Evolutionary conservation across 306 rosid species (phyloP), one percentile per base, ranked within the genome.

Genomic region (Rubus idaeus): DNA sequence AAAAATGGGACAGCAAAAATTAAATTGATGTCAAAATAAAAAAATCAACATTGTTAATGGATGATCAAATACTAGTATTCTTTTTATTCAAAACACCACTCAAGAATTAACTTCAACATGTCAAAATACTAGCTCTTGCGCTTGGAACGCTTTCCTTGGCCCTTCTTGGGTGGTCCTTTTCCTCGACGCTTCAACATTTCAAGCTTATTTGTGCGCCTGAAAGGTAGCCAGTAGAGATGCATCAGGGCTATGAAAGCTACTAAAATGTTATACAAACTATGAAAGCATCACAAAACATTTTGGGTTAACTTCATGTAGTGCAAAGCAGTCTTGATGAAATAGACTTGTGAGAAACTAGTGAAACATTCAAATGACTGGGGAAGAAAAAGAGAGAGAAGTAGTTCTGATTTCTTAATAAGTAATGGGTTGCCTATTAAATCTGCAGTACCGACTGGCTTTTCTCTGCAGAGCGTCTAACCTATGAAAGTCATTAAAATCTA

Each of bases 141-240:
- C 69, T 93, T 93, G 70, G 90, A 96, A 75, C 96, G 96, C 88
- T 73, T 88, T 76, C 98, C 98, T 44, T 91, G 90, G 69, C 97
- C 97, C 86, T 93, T 93, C 92, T 91, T 89, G n/a, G 96, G 97
- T 45, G 97, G 88, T 75, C 97, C 97, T 79, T 93, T 93, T 46
- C 98, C 96, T 26, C 98, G 92, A 49, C 97, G 97, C 89, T 88
- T 93, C 91, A 93, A 83, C 96, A 93, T 93, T 87, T 91, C 93
- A 68, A 93, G 97, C 83, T 86, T 93, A 21, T 92, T 84, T 80
- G 88, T 80, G 44, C 97, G 97, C 85, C 98, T 93, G 68, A 44
- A 75, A 49, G 76, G 78, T 63, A 72, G 66, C 78, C 75, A 65
- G 46, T 4, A 60, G 44, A 66, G 20, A 80, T 30, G 61, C 23